A percentile compares a stretch with the other conserved stretches of the same genome.
Conservation (phyloP, 495 filamentous ascomycete genomes). For the Aspergillus ostianus region DNA sequence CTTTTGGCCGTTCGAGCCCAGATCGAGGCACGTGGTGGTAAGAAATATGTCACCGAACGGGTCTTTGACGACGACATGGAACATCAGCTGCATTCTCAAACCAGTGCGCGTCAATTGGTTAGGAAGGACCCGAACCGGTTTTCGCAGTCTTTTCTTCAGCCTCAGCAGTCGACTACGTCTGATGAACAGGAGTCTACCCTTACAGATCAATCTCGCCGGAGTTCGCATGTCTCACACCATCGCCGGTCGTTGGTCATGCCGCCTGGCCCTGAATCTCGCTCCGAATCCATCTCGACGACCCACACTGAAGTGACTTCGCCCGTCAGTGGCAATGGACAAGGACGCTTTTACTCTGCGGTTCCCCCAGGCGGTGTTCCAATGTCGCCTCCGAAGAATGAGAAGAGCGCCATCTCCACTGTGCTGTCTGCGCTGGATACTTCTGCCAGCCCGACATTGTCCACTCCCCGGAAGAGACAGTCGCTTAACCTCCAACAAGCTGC, state of each 20-base stretch:
- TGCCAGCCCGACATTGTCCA: conserved; percentile 26
- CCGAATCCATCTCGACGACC: conserved; percentile 32
- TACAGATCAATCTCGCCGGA: conserved; percentile 30
- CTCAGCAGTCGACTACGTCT: conserved; percentile 31
- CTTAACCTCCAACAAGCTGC: conserved; percentile 19
- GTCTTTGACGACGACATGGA: conserved; percentile 32
- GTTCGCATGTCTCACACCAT: conserved; percentile 32
- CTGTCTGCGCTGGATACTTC: conserved; percentile 14
- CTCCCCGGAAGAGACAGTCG: conserved; percentile 29
- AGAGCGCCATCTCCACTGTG: conserved; percentile 13
- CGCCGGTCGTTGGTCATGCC: conserved; percentile 27
- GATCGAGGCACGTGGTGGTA: conserved; percentile 69
- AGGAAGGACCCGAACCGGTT: conserved; percentile 58
- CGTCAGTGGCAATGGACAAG: conserved; percentile 12
- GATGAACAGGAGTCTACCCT: conserved; percentile 30
- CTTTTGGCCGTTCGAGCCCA: conserved; percentile 59
- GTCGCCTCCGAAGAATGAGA: conserved; percentile 14
- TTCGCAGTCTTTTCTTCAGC: conserved; percentile 60
- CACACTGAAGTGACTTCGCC: conserved; percentile 28
- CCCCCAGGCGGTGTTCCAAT: background rate
- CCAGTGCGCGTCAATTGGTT: conserved; percentile 36
- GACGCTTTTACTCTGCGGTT: conserved; percentile 27
- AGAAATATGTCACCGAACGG: conserved; percentile 58
- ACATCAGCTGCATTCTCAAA: conserved; percentile 41
- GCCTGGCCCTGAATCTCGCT: conserved; percentile 26